phyloP scores from a whole-genome alignment of 2,329 filamentous ascomycete genomes.

The Apiospora marii region DNA sequence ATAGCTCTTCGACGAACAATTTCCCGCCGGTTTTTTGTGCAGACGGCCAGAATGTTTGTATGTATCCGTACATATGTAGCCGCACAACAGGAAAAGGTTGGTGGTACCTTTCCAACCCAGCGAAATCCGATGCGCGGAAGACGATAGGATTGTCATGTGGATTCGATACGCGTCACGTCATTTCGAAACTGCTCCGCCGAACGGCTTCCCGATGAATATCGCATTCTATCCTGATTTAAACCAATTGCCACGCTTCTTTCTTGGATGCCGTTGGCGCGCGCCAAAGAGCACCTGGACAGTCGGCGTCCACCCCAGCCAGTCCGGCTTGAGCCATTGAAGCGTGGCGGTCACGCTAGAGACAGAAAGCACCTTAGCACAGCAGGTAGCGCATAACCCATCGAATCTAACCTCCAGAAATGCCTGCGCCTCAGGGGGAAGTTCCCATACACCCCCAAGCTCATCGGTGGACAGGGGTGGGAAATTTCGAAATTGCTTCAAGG shows the following conservation, averaged over 20 bases:
- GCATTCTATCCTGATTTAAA: neutral
- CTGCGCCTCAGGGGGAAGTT: slow-evolving; percentile 6
- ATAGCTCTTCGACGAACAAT: neutral
- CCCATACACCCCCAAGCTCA: slow-evolving; percentile 5
- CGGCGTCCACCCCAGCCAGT: neutral
- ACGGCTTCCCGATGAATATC: neutral
- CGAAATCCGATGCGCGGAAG: neutral
- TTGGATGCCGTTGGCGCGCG: slow-evolving; percentile 4
- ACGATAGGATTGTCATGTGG: slow-evolving; percentile 5
- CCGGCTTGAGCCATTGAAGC: neutral
- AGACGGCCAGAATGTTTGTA: neutral
- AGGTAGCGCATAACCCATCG: slow-evolving; percentile 13
- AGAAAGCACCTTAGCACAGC: neutral
- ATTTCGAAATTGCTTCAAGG: slow-evolving; percentile 7
- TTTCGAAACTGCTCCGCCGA: slow-evolving; percentile 6
- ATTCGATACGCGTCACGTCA: slow-evolving; percentile 21
- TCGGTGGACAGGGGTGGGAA: neutral
- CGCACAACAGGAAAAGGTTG: neutral
- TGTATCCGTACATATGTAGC: neutral
- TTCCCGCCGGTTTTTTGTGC: neutral
- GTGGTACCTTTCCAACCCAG: neutral
- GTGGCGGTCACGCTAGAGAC: slow-evolving; percentile 8
- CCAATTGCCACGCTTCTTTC: neutral
- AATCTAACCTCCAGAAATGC: slow-evolving; percentile 15
- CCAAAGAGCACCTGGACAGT: neutral